Evolutionary conservation across 1,139 yeast genomes (phyloP), one percentile per base, ranked within the genome.

Genomic region (Sugiyamaella neomexicana): DNA sequence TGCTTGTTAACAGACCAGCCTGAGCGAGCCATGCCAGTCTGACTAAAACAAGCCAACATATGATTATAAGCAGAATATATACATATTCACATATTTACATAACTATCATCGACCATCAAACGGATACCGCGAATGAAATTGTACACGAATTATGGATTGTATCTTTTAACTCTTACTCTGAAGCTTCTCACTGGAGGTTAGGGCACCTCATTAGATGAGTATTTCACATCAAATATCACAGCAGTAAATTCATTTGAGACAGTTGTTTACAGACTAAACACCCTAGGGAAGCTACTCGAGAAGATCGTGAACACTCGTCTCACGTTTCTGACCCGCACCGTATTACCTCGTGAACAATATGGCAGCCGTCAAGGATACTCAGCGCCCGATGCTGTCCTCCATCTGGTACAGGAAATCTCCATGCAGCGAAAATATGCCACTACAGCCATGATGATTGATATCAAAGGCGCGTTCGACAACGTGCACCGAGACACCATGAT

Each of bases 1-100:
- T 16, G 17, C 49, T 45, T 45, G 41, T 45, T 45, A 45, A 45
- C 49, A 45, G 49, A 45, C 16, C 49, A 45, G 36, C 13, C 42
- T 23, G 49, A 20, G 23, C 25, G 42, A 45, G 49, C 34, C 6
- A 36, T 45, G 20, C 36, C 49, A 23, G 41, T n/a, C 15, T 45
- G 49, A 36, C 49, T 45, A 36, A 16, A 37, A 36, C 41, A 23
- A 45, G 49, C 41, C 23, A 7, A 45, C 49, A 45, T 34, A 25
- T 42, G 10, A n/a, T 32, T 8, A 32, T 10, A 27, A 3, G 34
- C 34, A 12, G 5, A 20, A 20, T 20, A 20, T 20, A 20, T 20
- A 20, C 25, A 20, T 20, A 20, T 20, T 20, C 25, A 3, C 25
- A 20, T n/a, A n/a, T n/a, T n/a, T n/a, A n/a, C n/a, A n/a, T n/a